A percentile compares a stretch with the other conserved stretches of the same genome.
Evolutionary conservation across 495 filamentous ascomycete species (phyloP).

Genomic region (Aspergillus sclerotioniger): DNA sequence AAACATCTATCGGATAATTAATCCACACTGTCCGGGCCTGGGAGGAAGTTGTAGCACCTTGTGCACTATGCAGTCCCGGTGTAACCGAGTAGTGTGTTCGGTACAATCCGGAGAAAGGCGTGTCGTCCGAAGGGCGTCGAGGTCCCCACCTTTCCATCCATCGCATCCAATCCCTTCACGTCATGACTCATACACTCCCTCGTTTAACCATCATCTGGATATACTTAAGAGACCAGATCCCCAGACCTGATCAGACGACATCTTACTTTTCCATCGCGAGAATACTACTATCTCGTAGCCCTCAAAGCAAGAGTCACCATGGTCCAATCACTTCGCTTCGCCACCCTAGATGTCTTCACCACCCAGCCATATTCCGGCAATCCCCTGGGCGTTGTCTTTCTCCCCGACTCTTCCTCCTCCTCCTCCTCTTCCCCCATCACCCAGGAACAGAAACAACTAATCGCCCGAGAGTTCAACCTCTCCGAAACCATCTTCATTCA

Average conservation of each 20-base stretch:
- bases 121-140: neutral
- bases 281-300: neutral
- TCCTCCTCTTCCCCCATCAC: slow-evolving; percentile 20
- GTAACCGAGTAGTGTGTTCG: neutral
- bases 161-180: no score
- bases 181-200: neutral
- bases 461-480: slow-evolving; percentile 79
- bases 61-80: neutral
- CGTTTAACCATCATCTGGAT: neutral
- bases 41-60: no score
- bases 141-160: no score
- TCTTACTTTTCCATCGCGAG: neutral
- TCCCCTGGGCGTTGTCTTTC: slow-evolving; percentile 42
- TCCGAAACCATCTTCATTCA: slow-evolving; percentile 83
- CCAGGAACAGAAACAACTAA: slow-evolving; percentile 45
- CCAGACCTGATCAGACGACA: neutral
- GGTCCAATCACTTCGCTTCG: slow-evolving; percentile 22
- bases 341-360: slow-evolving; percentile 47
- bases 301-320: neutral
- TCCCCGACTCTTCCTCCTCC: slow-evolving; percentile 23
- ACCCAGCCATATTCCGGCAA: slow-evolving; percentile 39
- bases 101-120: no score
- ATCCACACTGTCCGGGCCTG: neutral
- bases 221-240: neutral
- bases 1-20: neutral